Evolutionary conservation across 225 moss, liverwort and hornwort genomes (phyloP).

Genomic region (Bryum argenteum): DNA sequence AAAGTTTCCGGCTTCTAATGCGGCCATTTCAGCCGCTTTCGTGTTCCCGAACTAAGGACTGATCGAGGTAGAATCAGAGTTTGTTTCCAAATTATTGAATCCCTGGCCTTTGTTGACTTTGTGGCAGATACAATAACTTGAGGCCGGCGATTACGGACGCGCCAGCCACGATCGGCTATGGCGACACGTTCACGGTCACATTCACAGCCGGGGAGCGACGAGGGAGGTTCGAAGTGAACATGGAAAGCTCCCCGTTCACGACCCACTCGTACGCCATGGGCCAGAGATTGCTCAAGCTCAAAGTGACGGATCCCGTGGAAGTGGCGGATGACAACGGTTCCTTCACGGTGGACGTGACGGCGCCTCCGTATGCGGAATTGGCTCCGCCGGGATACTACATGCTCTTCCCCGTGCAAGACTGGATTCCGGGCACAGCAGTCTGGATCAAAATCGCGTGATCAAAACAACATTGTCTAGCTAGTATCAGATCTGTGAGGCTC

Average conservation of each 20-base stretch:
- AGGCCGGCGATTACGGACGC: constrained; percentile 44
- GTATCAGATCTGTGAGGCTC: too few species aligned
- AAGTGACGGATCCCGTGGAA: constrained; percentile 41
- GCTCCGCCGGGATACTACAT: constrained; percentile 86
- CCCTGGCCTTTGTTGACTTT: neutral
- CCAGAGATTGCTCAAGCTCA: constrained; percentile 64
- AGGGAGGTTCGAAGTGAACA: constrained; percentile 44
- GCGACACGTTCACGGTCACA: constrained; percentile 38
- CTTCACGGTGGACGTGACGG: constrained; percentile 54
- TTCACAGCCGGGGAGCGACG: constrained; percentile 20
- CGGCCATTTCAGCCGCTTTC: too few species aligned
- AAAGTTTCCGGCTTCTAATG: too few species aligned
- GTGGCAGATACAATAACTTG: constrained; percentile 34
- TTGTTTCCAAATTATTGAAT: neutral
- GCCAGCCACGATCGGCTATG: constrained; percentile 39
- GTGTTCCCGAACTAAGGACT: too few species aligned
- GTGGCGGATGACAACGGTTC: neutral
- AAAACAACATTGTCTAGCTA: too few species aligned
- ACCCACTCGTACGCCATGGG: constrained; percentile 88
- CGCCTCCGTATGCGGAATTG: constrained; percentile 56
- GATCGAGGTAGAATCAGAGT: neutral
- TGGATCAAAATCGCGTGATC: constrained; percentile 59
- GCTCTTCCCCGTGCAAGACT: constrained; percentile 76
- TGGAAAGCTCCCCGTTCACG: constrained; percentile 69
- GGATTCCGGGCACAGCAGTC: constrained; percentile 65